A percentile compares a stretch with the other conserved stretches of the same genome.
Evolutionary conservation across 805 yeast species (phyloP).

Genomic region (Nakazawaea siamensis): DNA sequence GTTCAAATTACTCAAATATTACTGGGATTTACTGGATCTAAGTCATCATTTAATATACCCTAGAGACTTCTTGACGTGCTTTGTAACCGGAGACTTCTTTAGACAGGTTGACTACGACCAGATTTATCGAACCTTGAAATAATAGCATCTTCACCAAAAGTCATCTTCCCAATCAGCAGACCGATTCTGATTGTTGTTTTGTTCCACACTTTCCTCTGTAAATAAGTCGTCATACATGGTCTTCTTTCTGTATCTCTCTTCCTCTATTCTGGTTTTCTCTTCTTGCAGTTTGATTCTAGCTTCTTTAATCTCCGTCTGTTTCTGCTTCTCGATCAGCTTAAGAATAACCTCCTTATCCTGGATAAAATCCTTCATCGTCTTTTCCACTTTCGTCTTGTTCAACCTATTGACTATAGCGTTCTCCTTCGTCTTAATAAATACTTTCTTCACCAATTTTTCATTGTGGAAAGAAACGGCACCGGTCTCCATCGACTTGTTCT

Average conservation of each 20-base stretch:
- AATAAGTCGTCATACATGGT: constrained; percentile 41
- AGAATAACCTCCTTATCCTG: constrained; percentile 21
- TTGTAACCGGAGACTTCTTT: constrained; percentile 3
- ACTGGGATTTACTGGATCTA: constrained; percentile 21
- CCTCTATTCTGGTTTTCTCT: constrained; percentile 27
- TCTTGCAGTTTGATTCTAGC: constrained; percentile 21
- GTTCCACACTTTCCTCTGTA: constrained; percentile 34
- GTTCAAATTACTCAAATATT: constrained; percentile 20
- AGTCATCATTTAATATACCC: constrained; percentile 13
- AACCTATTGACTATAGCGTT: constrained; percentile 53
- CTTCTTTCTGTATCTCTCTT: constrained; percentile 30
- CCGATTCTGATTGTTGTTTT: constrained; percentile 36
- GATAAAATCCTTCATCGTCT: constrained; percentile 35
- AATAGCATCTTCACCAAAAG: constrained; percentile 29
- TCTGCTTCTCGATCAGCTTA: constrained; percentile 28
- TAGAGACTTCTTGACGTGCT: background rate
- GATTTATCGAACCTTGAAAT: constrained; percentile 7
- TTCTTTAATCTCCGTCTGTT: constrained; percentile 14
- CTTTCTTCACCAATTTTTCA: constrained; percentile 41
- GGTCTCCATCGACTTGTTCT: constrained; percentile 63
- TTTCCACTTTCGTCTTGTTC: constrained; percentile 56
- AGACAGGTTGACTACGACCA: constrained; percentile 1
- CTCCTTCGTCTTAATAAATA: constrained; percentile 46
- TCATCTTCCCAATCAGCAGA: constrained; percentile 52
- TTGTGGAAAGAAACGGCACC: constrained; percentile 75